Evolutionary conservation across 495 filamentous ascomycete species (phyloP), one percentile per base, ranked within the genome.

Genomic region (Aspergillus wentii): DNA sequence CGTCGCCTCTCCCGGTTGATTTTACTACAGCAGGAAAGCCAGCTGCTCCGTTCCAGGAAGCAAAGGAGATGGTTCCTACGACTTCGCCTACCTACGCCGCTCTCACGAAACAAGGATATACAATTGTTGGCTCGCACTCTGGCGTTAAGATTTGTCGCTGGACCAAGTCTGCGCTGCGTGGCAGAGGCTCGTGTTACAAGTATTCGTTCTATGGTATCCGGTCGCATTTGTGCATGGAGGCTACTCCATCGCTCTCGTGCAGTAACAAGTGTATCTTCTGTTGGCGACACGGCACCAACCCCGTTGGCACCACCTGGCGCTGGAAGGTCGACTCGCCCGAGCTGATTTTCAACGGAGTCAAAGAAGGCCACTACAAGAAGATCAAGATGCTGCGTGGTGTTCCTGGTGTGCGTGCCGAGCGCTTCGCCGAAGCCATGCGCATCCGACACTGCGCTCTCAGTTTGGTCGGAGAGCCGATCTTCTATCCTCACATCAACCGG

Each of bases 251-350:
- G 1, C 76, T 97, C 13, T 94, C 87, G 11, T 97, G 91, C 73
- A 89, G 84, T 49, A 97, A 97, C 61, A 97, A 97, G 58, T 97
- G 91, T 63, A 85, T 97, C 54, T 97, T 97, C 66, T 97, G 91
- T 73, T 97, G 91, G 91, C 82, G 91, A 9, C 91, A 96, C 54
- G 91, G 91, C 29, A 97, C 91, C 0, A 97, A 97, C 60, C 91
- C 91, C 1, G 91, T 97, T 11, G 89, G 90, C 18, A 97, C 91
- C 2, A 90, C 80, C 4, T 97, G 91, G 91, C 81, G 91, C 31
- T 97, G 91, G 91, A 79, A 88, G 38, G 85, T 95, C 31, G 91
- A 97, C 56, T 80, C 85, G 0, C 89, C 91, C 0, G 82, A 95
- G 17, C 57, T 85, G 45, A 94, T 97, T 48, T 94, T 95, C 54